Conservation (phyloP, 768 basidiomycete genomes). For the Amanita exitialis region DNA sequence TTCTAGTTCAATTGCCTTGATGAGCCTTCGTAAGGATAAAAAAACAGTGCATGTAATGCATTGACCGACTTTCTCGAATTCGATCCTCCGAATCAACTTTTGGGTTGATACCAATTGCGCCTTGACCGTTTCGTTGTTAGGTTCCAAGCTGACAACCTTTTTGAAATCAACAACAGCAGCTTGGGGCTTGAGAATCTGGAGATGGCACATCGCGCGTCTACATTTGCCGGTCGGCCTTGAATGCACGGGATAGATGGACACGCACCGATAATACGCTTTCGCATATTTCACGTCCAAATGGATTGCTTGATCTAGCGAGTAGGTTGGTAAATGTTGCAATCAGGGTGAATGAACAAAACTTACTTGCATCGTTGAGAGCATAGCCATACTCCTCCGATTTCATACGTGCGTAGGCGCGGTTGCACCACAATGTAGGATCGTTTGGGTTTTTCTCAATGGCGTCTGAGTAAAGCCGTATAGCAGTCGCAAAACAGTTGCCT, state of each 20-base stretch:
- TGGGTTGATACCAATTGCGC: constrained; percentile 80
- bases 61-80: constrained; percentile 77
- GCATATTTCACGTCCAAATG: constrained; percentile 81
- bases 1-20: constrained; percentile 84
- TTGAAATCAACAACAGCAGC: constrained; percentile 83
- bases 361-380: constrained; percentile 81
- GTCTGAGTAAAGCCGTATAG: constrained; percentile 70
- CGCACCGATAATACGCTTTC: constrained; percentile 81
- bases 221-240: background rate
- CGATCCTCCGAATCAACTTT: constrained; percentile 82
- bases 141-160: constrained; percentile 75
- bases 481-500: constrained; percentile 69
- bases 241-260: constrained; percentile 5
- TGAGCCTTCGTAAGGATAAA: background rate
- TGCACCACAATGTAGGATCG: constrained; percentile 90
- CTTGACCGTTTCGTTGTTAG: constrained; percentile 72
- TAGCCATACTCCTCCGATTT: constrained; percentile 92
- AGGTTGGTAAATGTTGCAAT: background rate
- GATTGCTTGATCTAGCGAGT: constrained; percentile 66
- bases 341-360: constrained; percentile 19
- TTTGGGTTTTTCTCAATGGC: constrained; percentile 84
- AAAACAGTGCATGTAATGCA: background rate
- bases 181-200: constrained; percentile 85
- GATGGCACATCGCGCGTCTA: constrained; percentile 83
- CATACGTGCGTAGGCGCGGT: constrained; percentile 86